phyloP scores from a whole-genome alignment of 306 rosid species.

The Citrullus mucosospermus region DNA sequence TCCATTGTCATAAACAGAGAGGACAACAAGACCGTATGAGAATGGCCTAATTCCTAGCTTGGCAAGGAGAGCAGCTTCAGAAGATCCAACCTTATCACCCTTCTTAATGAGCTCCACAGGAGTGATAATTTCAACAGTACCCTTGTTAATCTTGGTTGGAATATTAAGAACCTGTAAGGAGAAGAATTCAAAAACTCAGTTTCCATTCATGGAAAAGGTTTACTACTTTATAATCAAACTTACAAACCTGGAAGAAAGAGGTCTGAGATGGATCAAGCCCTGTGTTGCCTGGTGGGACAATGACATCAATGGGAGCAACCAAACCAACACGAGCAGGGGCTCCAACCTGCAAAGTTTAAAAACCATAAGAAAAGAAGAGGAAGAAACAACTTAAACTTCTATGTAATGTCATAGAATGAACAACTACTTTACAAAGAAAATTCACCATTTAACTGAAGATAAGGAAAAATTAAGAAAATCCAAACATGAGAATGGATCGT shows the following conservation, averaged over 20 bases:
- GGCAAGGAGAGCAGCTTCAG: conserved; percentile 89
- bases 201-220: neutral
- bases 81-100: conserved; percentile 92
- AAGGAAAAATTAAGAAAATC: too few species aligned
- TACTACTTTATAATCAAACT: neutral
- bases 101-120: conserved; percentile 87
- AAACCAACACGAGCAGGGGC: conserved; percentile 99
- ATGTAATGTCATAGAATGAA: too few species aligned
- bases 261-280: conserved; percentile 95
- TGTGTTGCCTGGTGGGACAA: conserved; percentile 92
- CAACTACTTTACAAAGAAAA: too few species aligned
- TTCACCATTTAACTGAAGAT: neutral
- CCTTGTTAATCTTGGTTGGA: conserved; percentile 91
- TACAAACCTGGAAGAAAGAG: conserved; percentile 78
- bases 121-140: conserved; percentile 89
- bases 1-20: conserved; percentile 65
- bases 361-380: neutral
- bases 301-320: conserved; percentile 90
- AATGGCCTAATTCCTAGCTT: conserved; percentile 91
- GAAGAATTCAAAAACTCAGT: neutral
- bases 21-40: conserved; percentile 77
- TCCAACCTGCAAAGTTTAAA: conserved; percentile 37
- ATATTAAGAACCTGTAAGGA: conserved; percentile 59
- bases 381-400: too few species aligned
- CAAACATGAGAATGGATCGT: neutral